phyloP scores from a whole-genome alignment of 495 filamentous ascomycete species.

The Talaromyces nanjingensis region DNA sequence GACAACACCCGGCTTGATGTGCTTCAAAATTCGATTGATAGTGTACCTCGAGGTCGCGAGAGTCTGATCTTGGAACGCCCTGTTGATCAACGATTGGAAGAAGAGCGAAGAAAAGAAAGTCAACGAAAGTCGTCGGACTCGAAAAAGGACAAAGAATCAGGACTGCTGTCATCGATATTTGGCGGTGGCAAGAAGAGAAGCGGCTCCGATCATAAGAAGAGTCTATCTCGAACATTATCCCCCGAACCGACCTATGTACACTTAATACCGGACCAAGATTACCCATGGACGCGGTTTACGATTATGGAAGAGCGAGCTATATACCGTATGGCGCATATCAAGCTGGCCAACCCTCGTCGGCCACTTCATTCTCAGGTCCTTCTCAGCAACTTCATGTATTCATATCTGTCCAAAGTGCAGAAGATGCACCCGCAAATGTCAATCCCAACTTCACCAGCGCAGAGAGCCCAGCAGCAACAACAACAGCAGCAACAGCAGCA shows the following conservation, averaged over 20 bases:
- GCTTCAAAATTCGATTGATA: constrained; percentile 72
- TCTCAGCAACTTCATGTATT: constrained; percentile 99
- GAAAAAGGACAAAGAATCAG: constrained; percentile 82
- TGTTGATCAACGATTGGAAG: constrained; percentile 63
- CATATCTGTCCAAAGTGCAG: constrained; percentile 96
- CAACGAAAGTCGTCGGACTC: constrained; percentile 62
- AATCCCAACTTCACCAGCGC: constrained; percentile 51
- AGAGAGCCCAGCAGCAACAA: constrained; percentile 53
- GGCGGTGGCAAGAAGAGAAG: constrained; percentile 76
- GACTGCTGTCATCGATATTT: constrained; percentile 84
- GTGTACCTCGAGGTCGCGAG: constrained; percentile 62
- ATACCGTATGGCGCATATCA: constrained; percentile 97
- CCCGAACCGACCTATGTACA: constrained; percentile 68
- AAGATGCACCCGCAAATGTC: constrained; percentile 94
- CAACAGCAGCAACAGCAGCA: constrained; percentile 57
- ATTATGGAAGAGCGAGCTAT: constrained; percentile 96
- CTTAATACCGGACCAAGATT: constrained; percentile 81
- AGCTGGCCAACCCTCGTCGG: constrained; percentile 91
- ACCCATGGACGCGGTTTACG: constrained; percentile 91
- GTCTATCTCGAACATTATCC: constrained; percentile 66
- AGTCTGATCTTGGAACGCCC: constrained; percentile 78
- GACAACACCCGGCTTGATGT: constrained; percentile 77
- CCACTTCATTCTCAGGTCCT: constrained; percentile 92
- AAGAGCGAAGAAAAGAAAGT: constrained; percentile 79
- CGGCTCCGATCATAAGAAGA: constrained; percentile 62